These are phyloP conservation scores for Verticillium nonalfalfae DNA, from an alignment of 2,329 filamentous ascomycete genomes.

Conservation along the genomic window DNA sequence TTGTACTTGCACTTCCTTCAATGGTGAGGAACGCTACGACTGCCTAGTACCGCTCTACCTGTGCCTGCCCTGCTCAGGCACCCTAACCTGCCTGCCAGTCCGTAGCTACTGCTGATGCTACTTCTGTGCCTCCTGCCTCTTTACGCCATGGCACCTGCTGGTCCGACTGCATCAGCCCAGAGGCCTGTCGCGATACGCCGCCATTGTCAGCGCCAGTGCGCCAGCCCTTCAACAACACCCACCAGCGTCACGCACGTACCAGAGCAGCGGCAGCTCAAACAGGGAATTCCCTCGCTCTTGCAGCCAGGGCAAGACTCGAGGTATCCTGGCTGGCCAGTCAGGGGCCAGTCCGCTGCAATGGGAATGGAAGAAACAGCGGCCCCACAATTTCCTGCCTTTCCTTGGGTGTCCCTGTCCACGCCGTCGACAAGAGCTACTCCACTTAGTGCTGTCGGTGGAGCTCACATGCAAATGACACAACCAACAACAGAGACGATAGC, in stretches of 20 bases:
- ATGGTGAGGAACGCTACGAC: too few relatives aligned
- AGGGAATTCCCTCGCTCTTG: neutral
- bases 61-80: neutral
- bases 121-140: too few relatives aligned
- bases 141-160: neutral
- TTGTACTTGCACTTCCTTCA: neutral
- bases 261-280: neutral
- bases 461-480: neutral
- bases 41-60: neutral
- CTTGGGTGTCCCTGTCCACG: neutral
- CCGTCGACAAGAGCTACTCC: neutral
- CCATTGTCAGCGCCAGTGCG: neutral
- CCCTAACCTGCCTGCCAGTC: too few relatives aligned
- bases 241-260: too few relatives aligned
- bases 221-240: neutral
- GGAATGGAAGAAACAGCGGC: neutral
- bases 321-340: neutral
- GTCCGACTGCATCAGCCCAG: neutral
- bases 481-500: neutral
- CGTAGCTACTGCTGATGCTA: too few relatives aligned
- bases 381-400: neutral
- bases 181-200: too few relatives aligned
- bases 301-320: neutral
- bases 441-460: neutral
- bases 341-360: neutral